Conservation (phyloP, 164 flowering plant species). For the Aristolochia contorta region DNA sequence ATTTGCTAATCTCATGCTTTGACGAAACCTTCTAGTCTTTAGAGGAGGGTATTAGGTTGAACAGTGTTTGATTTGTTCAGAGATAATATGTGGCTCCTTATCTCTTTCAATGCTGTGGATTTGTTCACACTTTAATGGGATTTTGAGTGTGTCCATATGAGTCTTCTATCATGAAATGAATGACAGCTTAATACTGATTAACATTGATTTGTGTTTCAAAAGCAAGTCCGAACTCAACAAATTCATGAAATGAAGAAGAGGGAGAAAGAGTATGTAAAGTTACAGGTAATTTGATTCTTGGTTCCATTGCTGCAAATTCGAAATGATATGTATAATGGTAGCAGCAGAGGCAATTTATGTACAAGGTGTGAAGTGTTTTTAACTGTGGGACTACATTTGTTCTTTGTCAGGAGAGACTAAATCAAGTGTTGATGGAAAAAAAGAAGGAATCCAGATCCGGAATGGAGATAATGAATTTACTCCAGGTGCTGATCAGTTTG, state of each 20-base stretch:
- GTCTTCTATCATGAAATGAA: not conserved
- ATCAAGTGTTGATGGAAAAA: conserved; percentile 97
- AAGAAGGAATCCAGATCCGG: conserved; percentile 98
- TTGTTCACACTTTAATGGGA: not conserved
- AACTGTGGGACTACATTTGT: not conserved
- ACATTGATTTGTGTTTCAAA: conserved; percentile 8
- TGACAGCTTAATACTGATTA: not conserved
- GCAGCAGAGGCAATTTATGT: no score
- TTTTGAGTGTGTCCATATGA: not conserved
- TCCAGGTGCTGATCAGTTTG: conserved; percentile 46
- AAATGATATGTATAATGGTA: not conserved
- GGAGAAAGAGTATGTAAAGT: conserved; percentile 89
- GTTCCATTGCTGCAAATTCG: not conserved
- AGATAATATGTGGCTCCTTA: no score
- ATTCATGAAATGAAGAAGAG: conserved; percentile 97
- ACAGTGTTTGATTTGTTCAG: no score
- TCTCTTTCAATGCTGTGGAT: no score
- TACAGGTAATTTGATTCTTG: conserved; percentile 53
- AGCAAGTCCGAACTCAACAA: conserved; percentile 98
- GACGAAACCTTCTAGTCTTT: no score
- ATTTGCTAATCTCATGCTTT: no score
- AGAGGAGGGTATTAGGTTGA: no score
- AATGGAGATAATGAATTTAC: conserved; percentile 96
- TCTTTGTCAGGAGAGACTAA: conserved; percentile 60
- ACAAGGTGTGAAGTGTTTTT: not conserved